Evolutionary conservation across 257 asterid genomes (phyloP), one percentile per base, ranked within the genome.

Genomic region (Galeopsis tetrahit): DNA sequence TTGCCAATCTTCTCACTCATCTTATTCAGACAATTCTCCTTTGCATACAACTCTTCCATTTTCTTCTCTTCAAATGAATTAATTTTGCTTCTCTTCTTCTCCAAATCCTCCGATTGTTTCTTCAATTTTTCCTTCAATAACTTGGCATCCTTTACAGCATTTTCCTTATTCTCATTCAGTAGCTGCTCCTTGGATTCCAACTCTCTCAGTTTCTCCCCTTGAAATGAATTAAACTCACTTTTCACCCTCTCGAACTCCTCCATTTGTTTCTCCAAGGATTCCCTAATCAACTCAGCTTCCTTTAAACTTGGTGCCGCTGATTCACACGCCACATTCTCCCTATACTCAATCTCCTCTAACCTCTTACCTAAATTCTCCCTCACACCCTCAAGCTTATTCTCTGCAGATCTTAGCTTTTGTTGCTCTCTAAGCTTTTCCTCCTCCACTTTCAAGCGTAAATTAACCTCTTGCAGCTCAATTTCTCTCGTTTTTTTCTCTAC

Each of bases 191-290:
- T 75, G 0, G 36, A 57, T 11, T 28, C 79, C 75, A 78, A 35
- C 66, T 76, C 80, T 1, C 39, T 6, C 68, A 13, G 66, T 69
- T 67, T 73, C 5, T 66, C 68, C 78, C 76, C 84, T 53, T 69
- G 76, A 63, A 33, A 71, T 46, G 67, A 65, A 69, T 14, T 11
- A 17, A 75, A 56, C 40, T 74, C 70, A 28, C 38, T 56, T 51
- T 62, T 72, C 63, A 39, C 66, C 73, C 39, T 68, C 70, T 72
- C 81, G 60, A 83, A 55, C 60, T 83, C 87, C 73, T 75, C 71
- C 78, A 69, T 21, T 75, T 53, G 10, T 52, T 70, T 77, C 62
- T 77, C 77, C 2, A 64, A 28, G 15, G 67, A 75, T 57, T 40
- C 77, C 77, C 66, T 61, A 14, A 82, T 58, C 35, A 65, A 49